These are phyloP conservation scores for Ettlia oleoabundans DNA, from an alignment of 139 green algal genomes.

Conservation along the genomic window DNA sequence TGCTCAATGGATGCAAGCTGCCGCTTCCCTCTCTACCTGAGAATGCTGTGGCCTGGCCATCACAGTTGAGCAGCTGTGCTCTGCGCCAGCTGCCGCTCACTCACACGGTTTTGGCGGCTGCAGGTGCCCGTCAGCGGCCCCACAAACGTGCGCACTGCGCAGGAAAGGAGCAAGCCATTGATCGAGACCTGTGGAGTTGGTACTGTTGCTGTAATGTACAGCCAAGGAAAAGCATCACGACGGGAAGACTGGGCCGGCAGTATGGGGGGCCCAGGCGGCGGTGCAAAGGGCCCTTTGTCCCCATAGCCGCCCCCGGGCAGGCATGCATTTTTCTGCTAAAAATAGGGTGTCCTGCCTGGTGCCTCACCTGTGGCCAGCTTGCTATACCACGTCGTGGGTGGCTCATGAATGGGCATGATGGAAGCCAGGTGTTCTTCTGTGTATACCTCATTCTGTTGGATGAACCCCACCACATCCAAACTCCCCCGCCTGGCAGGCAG, in stretches of 20 bases:
- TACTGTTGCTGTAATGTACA: too few species aligned
- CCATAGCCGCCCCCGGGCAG: too few species aligned
- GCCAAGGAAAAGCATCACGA: background rate
- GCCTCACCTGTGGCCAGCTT: background rate
- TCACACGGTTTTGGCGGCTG: background rate
- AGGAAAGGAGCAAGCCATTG: too few species aligned
- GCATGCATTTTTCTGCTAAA: too few species aligned
- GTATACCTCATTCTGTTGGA: slow-evolving; percentile 5
- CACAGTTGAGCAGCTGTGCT: slow-evolving; percentile 5
- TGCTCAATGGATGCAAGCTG: too few species aligned
- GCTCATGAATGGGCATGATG: slow-evolving; percentile 2
- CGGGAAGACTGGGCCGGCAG: too few species aligned
- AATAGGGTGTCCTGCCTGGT: too few species aligned
- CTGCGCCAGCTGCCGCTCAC: slow-evolving; percentile 22
- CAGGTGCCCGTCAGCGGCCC: background rate
- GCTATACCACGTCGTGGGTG: background rate
- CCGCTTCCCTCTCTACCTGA: too few species aligned
- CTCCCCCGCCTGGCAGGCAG: background rate
- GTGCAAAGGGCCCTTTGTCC: too few species aligned
- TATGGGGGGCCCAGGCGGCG: too few species aligned
- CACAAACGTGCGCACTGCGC: slow-evolving; percentile 4
- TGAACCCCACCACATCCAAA: slow-evolving; percentile 3
- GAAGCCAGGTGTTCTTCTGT: background rate
- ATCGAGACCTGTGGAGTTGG: too few species aligned
- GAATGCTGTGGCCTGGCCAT: slow-evolving; percentile 15